Evolutionary conservation across 352 stramenopile genomes (phyloP), one percentile per base, ranked within the genome.

Genomic region (Globisporangium okanoganense): DNA sequence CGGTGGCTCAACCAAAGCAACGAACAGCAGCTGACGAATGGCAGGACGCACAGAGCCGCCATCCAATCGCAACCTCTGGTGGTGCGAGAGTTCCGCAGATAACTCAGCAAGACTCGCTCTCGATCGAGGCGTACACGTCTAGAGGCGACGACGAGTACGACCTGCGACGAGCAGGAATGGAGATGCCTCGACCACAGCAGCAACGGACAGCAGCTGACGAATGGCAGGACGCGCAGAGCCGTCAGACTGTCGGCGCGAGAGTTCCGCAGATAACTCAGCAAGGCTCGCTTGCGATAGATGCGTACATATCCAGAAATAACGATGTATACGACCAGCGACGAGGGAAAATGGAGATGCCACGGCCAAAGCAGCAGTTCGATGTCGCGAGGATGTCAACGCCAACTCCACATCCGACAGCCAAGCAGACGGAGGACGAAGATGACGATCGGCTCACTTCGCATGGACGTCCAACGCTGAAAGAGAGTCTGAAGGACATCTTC

Each of bases 401-500:
- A n/a, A n/a, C 38, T 48, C 16, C 12, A 36, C 24, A 59, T 6
- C 38, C 53, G 16, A 2, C 29, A 35, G 20, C 13, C n/a, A 7
- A 24, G 33, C 36, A 14, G 35, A 6, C 5, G 33, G 33, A 57
- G 16, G 29, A 50, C 6, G 24, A 58, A 1, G 25, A 2, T 8
- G 51, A 59, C 9, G 29, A 57, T 16, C 40, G 55, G 13, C 29
- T 24, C 25, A 27, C 20, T 14, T 18, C 45, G 5, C 56, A 41
- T 20, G 56, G 49, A 16, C 70, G 66, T n/a, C 51, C 53, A 41
- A 73, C 64, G 9, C 43, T 80, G 13, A 73, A 79, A 36, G 63
- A 73, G 2, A 72, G 71, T 29, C 24, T 78, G 16, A 81, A 75
- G 61, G 61, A 72, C 35, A 63, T 79, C 4, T 77, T 83, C 31